phyloP scores from a whole-genome alignment of 306 rosid species.

The Senna tora region DNA sequence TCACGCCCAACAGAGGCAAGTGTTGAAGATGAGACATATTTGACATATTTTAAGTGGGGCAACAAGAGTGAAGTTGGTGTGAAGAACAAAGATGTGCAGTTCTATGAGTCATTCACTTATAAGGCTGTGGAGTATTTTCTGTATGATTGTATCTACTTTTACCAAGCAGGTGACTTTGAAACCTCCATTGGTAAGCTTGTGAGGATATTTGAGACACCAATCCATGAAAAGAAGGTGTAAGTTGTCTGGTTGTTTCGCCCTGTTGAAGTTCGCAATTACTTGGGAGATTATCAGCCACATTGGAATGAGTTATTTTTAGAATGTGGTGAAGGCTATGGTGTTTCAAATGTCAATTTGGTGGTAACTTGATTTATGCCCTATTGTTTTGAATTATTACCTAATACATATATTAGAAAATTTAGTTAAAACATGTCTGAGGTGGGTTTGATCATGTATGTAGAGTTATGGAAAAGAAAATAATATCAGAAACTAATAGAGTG shows the following conservation, averaged over 20 bases:
- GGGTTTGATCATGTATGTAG: no score
- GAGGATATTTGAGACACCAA: conserved; percentile 47
- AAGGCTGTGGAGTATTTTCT: conserved; percentile 54
- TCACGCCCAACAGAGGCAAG: conserved; percentile 7
- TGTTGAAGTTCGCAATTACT: conserved; percentile 39
- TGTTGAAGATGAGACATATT: conserved; percentile 32
- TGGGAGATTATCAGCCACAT: conserved; percentile 40
- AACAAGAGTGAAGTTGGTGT: conserved; percentile 32
- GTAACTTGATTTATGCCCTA: conserved; percentile 39
- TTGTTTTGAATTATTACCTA: not conserved
- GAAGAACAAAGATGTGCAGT: conserved; percentile 9
- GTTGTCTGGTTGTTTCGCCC: conserved; percentile 70
- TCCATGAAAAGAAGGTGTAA: conserved; percentile 41
- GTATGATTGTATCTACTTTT: conserved; percentile 53
- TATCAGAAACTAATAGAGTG: no score
- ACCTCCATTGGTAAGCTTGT: conserved; percentile 65
- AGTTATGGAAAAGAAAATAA: no score
- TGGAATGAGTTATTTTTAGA: conserved; percentile 78
- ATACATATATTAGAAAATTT: no score
- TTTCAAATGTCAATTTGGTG: conserved; percentile 49
- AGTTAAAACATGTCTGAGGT: no score
- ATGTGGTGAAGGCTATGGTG: conserved; percentile 57
- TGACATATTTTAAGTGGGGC: conserved; percentile 73
- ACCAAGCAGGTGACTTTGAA: conserved; percentile 32
- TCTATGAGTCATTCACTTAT: conserved; percentile 59